Conservation (phyloP, 345 rosid species). For the Trapa incisa region DNA sequence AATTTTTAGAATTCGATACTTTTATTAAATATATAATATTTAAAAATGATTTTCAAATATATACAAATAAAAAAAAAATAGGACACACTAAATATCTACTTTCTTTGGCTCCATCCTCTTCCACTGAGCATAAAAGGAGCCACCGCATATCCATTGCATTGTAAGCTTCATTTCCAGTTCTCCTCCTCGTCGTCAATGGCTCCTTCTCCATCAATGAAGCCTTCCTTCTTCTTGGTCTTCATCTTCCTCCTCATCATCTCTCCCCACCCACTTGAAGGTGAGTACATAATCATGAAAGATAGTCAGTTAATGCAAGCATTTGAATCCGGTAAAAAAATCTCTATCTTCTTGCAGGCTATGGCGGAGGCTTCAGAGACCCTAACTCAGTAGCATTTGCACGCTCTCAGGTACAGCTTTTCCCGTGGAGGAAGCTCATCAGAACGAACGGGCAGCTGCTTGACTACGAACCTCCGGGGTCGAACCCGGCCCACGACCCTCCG, state of each 20-base stretch:
- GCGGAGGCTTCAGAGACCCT: not conserved
- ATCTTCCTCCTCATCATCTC: slow-evolving; percentile 9
- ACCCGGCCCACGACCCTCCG: slow-evolving; percentile 13
- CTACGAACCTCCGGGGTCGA: slow-evolving; percentile 14
- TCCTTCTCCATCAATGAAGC: slow-evolving; percentile 10
- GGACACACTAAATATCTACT: slow-evolving; percentile 4
- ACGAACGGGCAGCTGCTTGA: slow-evolving; percentile 12
- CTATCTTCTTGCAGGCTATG: not conserved
- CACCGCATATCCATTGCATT: not conserved
- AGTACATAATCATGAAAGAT: slow-evolving; percentile 1
- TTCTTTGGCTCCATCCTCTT: slow-evolving; percentile 12
- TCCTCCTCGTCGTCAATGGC: not conserved
- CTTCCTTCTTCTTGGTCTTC: slow-evolving; percentile 4
- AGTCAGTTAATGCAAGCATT: not conserved
- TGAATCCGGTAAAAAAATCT: not conserved
- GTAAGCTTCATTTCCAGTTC: not conserved
- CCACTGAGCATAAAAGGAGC: slow-evolving; percentile 13
- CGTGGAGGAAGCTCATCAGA: slow-evolving; percentile 7
- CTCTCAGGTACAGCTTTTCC: slow-evolving; percentile 3
- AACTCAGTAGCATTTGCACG: slow-evolving; percentile 1
- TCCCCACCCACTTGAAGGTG: slow-evolving; percentile 5
- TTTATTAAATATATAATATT: too few relatives aligned
- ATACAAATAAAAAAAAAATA: too few relatives aligned
- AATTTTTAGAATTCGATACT: too few relatives aligned
- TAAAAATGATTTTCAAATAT: too few relatives aligned